Evolutionary conservation across 2,329 filamentous ascomycete genomes (phyloP).

Genomic region (Aspergillus uvarum): DNA sequence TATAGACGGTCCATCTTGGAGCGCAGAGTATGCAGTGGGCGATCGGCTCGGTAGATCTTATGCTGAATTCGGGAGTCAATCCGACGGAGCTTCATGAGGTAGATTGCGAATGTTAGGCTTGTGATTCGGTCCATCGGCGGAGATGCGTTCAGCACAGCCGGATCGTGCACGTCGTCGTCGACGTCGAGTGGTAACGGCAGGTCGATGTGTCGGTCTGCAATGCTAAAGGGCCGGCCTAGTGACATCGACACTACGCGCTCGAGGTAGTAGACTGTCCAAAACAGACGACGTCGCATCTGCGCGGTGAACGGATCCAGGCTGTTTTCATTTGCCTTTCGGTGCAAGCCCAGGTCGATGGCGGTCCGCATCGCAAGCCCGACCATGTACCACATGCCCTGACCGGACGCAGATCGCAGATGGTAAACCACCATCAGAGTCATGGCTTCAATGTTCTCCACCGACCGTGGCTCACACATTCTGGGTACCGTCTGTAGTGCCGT

Average conservation of each 20-base stretch:
- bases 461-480: slow-evolving; percentile 50
- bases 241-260: slow-evolving; percentile 53
- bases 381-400: slow-evolving; percentile 56
- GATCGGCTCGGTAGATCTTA: slow-evolving; percentile 54
- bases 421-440: slow-evolving; percentile 54
- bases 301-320: slow-evolving; percentile 43
- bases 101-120: slow-evolving; percentile 45
- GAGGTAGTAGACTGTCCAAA: slow-evolving; percentile 55
- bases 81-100: slow-evolving; percentile 48
- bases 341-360: slow-evolving; percentile 53
- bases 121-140: slow-evolving; percentile 32
- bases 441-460: slow-evolving; percentile 53
- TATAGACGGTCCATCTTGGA: slow-evolving; percentile 51
- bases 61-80: slow-evolving; percentile 53
- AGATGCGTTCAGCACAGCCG: slow-evolving; percentile 32
- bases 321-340: slow-evolving; percentile 49
- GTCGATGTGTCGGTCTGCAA: slow-evolving; percentile 54
- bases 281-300: slow-evolving; percentile 50
- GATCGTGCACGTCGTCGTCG: slow-evolving; percentile 43
- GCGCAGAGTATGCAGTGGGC: slow-evolving; percentile 45
- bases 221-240: slow-evolving; percentile 52
- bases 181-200: slow-evolving; percentile 49
- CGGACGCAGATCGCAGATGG: slow-evolving; percentile 52
- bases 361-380: slow-evolving; percentile 56
- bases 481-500: slow-evolving; percentile 52